Percentiles rank a stretch among this genome's conserved stretches.
These are phyloP conservation scores for Cupressus sempervirens DNA, from an alignment of 75 land plant genomes.

Conservation along the genomic window DNA sequence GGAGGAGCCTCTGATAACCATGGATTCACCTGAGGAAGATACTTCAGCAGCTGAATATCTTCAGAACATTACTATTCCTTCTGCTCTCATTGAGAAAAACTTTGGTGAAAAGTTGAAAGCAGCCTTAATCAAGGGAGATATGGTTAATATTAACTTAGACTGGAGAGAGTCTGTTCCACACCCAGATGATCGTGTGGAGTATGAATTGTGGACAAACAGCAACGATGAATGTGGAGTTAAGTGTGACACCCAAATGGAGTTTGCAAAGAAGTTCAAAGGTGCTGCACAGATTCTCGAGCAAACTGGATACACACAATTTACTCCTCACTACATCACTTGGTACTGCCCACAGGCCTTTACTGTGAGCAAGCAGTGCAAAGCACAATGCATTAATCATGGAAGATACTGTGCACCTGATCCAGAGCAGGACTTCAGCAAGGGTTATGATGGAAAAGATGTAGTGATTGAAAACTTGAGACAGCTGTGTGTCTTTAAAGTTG, in stretches of 20 bases:
- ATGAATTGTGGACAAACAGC: slow-evolving; percentile 92
- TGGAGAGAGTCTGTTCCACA: slow-evolving; percentile 93
- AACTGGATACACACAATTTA: slow-evolving; percentile 77
- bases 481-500: slow-evolving; percentile 76
- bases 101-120: slow-evolving; percentile 71
- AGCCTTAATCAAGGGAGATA: slow-evolving; percentile 45
- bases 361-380: slow-evolving; percentile 78
- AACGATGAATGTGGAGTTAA: slow-evolving; percentile 90
- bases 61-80: slow-evolving; percentile 74
- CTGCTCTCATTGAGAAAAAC: slow-evolving; percentile 54
- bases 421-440: slow-evolving; percentile 80
- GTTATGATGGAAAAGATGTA: slow-evolving; percentile 95
- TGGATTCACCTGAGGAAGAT: slow-evolving; percentile 89
- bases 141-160: slow-evolving; percentile 85
- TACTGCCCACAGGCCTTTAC: slow-evolving; percentile 85
- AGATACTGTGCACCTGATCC: slow-evolving; percentile 96
- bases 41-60: slow-evolving; percentile 46
- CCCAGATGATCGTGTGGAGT: slow-evolving; percentile 96
- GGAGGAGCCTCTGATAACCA: slow-evolving; percentile 69
- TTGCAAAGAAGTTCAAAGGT: slow-evolving; percentile 81
- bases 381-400: slow-evolving; percentile 95
- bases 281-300: slow-evolving; percentile 80
- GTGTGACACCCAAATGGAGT: slow-evolving; percentile 78
- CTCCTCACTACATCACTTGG: slow-evolving; percentile 98
- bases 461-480: slow-evolving; percentile 82